Evolutionary conservation across 257 asterid species (phyloP), one percentile per base, ranked within the genome.

Genomic region (Lithospermum erythrorhizon): DNA sequence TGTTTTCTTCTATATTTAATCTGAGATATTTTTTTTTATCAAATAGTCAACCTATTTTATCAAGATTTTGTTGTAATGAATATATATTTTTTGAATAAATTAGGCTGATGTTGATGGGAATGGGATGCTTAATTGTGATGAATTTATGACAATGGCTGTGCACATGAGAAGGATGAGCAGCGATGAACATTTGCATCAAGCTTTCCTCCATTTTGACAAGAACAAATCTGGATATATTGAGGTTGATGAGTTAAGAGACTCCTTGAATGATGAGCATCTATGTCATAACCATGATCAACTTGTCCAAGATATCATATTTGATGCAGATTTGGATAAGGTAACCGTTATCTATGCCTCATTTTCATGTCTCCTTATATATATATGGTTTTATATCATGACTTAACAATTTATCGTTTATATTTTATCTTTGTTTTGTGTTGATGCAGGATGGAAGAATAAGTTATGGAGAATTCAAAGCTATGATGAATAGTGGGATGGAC

Each of bases 251-350:
- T 67, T 88, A 73, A 81, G 78, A 73, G 75, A 78, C 9, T 65
- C 83, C 20, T 68, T 88, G 73, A 32, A 67, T 23, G 94, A 86
- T 18, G 95, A 85, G 19, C 76, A 77, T 10, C 72, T 53, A 24
- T 82, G 85, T 1, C 64, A 10, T 3, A 35, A 72, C 61, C 80
- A 68, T 63, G 88, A 81, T 37, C 88, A 88, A 68, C 74, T 80
- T 19, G 72, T 85, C 3, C 86, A 73, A 25, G 96, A 88, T 51
- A 85, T 88, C 54, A 75, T 85, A 63, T 83, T 67, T 29, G 96
- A 88, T 61, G 96, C 95, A 4, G 96, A 88, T 63, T 73, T 82
- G 58, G 95, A 88, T 64, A 88, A 88, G 87, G 96, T 87, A 81
- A 62, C 47, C 0, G 22, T 2, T 18, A 7, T 24, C 2, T 24